Conservation (phyloP, 495 filamentous ascomycete species). For the Penicillium steckii region DNA sequence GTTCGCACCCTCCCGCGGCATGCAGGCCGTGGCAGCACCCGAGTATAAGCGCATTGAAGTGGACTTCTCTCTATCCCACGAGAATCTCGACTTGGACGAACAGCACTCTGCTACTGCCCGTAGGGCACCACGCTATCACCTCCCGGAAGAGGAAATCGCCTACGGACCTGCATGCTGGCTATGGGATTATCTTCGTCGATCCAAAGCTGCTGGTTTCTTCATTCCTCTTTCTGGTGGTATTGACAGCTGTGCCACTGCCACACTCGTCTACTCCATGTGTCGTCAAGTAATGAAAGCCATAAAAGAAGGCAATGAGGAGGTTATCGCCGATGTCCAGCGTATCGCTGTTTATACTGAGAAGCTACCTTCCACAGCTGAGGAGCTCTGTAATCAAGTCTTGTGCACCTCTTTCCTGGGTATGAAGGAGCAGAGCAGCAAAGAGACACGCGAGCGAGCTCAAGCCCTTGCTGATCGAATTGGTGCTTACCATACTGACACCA, state of each 20-base stretch:
- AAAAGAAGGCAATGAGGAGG: constrained; percentile 17
- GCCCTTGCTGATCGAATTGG: constrained; percentile 6
- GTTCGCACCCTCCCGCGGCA: constrained; percentile 21
- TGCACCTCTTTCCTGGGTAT: constrained; percentile 12
- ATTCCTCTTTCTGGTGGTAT: constrained; percentile 69
- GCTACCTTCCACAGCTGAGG: constrained; percentile 10
- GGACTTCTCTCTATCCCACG: constrained; percentile 28
- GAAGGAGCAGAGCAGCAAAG: constrained; percentile 12
- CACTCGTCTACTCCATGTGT: constrained; percentile 75
- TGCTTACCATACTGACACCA: constrained; percentile 11
- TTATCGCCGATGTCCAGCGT: constrained; percentile 12
- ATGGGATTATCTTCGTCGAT: constrained; percentile 78
- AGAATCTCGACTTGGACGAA: constrained; percentile 31
- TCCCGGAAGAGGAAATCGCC: constrained; percentile 71
- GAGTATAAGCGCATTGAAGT: constrained; percentile 32
- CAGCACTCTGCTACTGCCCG: constrained; percentile 31
- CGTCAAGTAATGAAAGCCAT: constrained; percentile 68
- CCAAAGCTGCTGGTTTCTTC: constrained; percentile 54
- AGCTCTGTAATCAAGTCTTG: constrained; percentile 12
- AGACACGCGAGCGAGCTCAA: constrained; percentile 6
- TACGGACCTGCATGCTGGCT: constrained; percentile 68
- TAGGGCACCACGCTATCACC: constrained; percentile 48
- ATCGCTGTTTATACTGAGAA: constrained; percentile 8
- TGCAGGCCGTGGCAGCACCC: constrained; percentile 32
- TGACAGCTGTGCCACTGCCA: constrained; percentile 52